A percentile compares a stretch with the other conserved stretches of the same genome.
phyloP scores from a whole-genome alignment of 176 grass and related monocot genomes.

The bread wheat (Triticum aestivum) region IWGSC_CS_RefSeq_v2.1 NC_057808.1:185712753-185713252 shows the following conservation, averaged over 20 bases:
- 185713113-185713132: slow-evolving; percentile 76
- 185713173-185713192: slow-evolving; percentile 43
- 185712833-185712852: slow-evolving; percentile 64
- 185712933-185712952: neutral
- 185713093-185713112: slow-evolving; percentile 73
- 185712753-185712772: slow-evolving; percentile 88
- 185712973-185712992: slow-evolving; percentile 23
- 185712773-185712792: slow-evolving; percentile 94
- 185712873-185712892: slow-evolving; percentile 43
- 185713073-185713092: slow-evolving; percentile 88
- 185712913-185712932: slow-evolving; percentile 41
- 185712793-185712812: slow-evolving; percentile 68
- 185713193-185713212: slow-evolving; percentile 26
- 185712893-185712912: slow-evolving; percentile 92
- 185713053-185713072: slow-evolving; percentile 82
- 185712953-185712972: neutral
- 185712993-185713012: slow-evolving; percentile 75
- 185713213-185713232: slow-evolving; percentile 43
- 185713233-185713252: slow-evolving; percentile 74
- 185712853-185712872: slow-evolving; percentile 40
- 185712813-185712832: slow-evolving; percentile 50
- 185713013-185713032: slow-evolving; percentile 86
- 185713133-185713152: slow-evolving; percentile 89
- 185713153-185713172: slow-evolving; percentile 56
- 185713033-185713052: slow-evolving; percentile 92